Base-by-base conservation (phyloP, 176 grass and related monocot genomes). In the Zoysia pacifica region DNA sequence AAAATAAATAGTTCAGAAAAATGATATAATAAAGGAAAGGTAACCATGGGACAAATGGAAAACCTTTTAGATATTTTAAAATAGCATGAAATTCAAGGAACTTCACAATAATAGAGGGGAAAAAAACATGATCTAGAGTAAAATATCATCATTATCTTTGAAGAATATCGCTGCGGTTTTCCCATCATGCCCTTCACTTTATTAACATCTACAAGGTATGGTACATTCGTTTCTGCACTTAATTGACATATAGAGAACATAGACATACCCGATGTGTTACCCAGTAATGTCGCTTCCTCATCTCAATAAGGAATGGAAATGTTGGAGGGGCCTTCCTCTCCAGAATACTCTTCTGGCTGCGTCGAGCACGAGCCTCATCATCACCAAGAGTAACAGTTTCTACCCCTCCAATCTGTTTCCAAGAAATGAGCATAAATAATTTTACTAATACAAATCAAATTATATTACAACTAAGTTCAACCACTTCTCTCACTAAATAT, bases 271-370 rank as follows among this genome's bases (percentile, higher is more conserved):
- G 80, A 85, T 98, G 92, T 76, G 90, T 94, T 10, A 94, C 90
- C 92, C 90, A 94, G 73, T 93, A 91, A 74, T 98, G 82, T 70
- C 92, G 52, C 75, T 98, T 88, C 85, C 92, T 94, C 96, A 98
- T 98, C 76, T 98, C 96, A 71, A 98, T 94, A 67, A 98, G 86
- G 50, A 98, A 98, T 62, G 92, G 96, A 51, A 98, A 98, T 74
- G 96, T 98, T 73, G 92, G 92, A 63, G 92, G 92, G 60, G 88
- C 83, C 68, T 94, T 94, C 50, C 90, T 92, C 84, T 98, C 95
- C 50, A 98, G 81, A 74, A 98, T 89, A 72, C 88, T 98, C 83
- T 98, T 98, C 76, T 98, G 88, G 78, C 88, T 94, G 36, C 84
- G 81, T 79, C 95, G 91, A 48, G 95, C 95, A 66, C 95, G 90